These are phyloP conservation scores for Pseudozyma sp. DNA, from an alignment of 1,284 basidiomycete species.

Conservation along the genomic window DNA sequence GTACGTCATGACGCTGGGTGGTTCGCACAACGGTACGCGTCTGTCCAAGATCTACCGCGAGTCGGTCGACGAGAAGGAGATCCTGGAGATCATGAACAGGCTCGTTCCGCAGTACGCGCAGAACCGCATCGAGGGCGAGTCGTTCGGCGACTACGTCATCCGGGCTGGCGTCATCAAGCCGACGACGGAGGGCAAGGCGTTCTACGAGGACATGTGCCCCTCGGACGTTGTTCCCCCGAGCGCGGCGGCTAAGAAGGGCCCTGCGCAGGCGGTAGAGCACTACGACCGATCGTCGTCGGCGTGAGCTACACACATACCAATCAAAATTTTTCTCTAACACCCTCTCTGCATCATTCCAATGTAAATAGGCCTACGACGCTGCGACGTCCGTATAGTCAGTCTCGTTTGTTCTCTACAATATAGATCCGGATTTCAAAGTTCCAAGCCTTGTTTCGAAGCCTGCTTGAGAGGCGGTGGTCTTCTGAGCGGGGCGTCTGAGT, in stretches of 20 bases:
- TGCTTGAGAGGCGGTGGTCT: no score
- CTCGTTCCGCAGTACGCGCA: slow-evolving; percentile 94
- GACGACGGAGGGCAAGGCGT: slow-evolving; percentile 58
- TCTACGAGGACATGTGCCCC: slow-evolving; percentile 63
- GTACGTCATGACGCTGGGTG: slow-evolving; percentile 95
- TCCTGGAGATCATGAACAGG: slow-evolving; percentile 85
- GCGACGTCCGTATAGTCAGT: background rate
- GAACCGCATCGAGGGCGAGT: slow-evolving; percentile 88
- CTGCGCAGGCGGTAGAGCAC: slow-evolving; percentile 47
- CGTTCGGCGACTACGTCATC: slow-evolving; percentile 95
- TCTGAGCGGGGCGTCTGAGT: background rate
- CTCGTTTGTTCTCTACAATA: slow-evolving; percentile 1
- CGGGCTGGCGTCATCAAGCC: slow-evolving; percentile 64
- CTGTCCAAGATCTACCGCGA: slow-evolving; percentile 93
- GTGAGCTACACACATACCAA: slow-evolving; percentile 6
- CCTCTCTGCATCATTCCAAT: background rate
- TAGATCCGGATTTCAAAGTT: slow-evolving; percentile 6
- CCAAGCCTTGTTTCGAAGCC: background rate
- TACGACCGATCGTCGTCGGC: slow-evolving; percentile 48
- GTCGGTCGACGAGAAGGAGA: slow-evolving; percentile 92
- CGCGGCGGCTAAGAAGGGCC: slow-evolving; percentile 46
- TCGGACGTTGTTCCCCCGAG: slow-evolving; percentile 37
- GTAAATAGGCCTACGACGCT: background rate
- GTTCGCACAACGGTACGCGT: slow-evolving; percentile 91
- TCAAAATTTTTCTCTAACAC: background rate